Conservation (phyloP, 208 protist species). For the Trypanosoma rangeli region DNA sequence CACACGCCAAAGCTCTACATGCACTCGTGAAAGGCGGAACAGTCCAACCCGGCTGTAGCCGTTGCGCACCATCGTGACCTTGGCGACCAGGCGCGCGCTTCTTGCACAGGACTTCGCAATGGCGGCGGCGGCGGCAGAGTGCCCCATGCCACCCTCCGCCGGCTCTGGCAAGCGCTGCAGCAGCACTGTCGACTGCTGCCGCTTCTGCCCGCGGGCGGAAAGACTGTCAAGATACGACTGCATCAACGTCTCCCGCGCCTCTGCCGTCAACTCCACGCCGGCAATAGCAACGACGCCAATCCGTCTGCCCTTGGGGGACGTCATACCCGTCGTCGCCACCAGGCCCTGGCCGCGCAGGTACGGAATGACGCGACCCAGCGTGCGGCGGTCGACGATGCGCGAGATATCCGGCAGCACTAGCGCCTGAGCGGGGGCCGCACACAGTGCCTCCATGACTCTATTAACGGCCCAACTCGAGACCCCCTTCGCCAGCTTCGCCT, state of each 20-base stretch:
- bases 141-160: constrained; percentile 20
- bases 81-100: constrained; percentile 28
- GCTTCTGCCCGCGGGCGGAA: constrained; percentile 11
- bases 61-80: constrained; percentile 69
- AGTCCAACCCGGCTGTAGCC: constrained; percentile 51
- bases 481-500: constrained; percentile 34
- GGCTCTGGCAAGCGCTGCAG: constrained; percentile 48
- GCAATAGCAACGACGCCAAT: constrained; percentile 65
- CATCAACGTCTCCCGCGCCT: constrained; percentile 19
- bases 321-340: constrained; percentile 57
- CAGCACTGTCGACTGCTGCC: constrained; percentile 25
- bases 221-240: constrained; percentile 32
- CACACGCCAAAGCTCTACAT: constrained; percentile 80
- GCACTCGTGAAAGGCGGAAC: constrained; percentile 61
- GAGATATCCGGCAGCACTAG: constrained; percentile 44
- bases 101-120: constrained; percentile 25
- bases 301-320: constrained; percentile 29
- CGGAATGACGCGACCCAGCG: constrained; percentile 58
- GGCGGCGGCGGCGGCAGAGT: constrained; percentile 21
- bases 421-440: constrained; percentile 49
- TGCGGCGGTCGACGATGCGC: constrained; percentile 38
- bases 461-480: constrained; percentile 58
- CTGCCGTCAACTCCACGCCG: constrained; percentile 19
- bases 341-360: constrained; percentile 41
- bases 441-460: constrained; percentile 49